Percentiles rank a stretch among this genome's conserved stretches.
phyloP scores from a whole-genome alignment of 140 eudicot genomes.

The Anethum foeniculum region DNA sequence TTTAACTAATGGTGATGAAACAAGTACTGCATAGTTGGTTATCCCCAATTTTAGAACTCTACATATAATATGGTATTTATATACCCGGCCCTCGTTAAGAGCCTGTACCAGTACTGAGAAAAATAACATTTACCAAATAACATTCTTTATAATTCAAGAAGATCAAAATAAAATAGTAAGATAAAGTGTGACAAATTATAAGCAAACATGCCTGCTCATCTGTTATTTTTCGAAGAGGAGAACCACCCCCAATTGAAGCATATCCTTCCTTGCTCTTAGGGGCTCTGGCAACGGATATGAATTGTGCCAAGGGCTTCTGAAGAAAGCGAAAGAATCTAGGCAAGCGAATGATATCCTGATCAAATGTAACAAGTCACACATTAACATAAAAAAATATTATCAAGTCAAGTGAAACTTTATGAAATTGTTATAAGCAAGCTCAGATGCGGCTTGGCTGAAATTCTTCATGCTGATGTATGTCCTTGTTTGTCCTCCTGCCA shows the following conservation, averaged over 20 bases:
- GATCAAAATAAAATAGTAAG: neutral
- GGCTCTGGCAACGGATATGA: slow-evolving; percentile 90
- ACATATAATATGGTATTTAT: neutral
- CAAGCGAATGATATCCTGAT: slow-evolving; percentile 91
- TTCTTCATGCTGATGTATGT: neutral
- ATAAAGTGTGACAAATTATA: neutral
- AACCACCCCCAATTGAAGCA: slow-evolving; percentile 99
- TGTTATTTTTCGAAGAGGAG: slow-evolving; percentile 93
- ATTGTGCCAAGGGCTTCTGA: slow-evolving; percentile 95
- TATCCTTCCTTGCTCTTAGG: slow-evolving; percentile 99
- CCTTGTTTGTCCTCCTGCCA: neutral
- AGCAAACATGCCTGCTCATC: slow-evolving; percentile 79
- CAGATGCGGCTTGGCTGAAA: neutral
- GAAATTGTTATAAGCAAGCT: neutral
- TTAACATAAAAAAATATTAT: neutral
- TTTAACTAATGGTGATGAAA: neutral
- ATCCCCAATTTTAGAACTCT: neutral
- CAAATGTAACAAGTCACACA: slow-evolving; percentile 16
- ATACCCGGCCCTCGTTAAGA: neutral
- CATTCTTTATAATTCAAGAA: neutral
- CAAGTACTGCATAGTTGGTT: neutral
- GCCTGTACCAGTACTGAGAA: neutral
- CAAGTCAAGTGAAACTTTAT: neutral
- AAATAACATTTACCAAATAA: neutral
- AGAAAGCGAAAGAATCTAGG: slow-evolving; percentile 95